These are phyloP conservation scores for Globisporangium canariense DNA, from an alignment of 352 stramenopile genomes.

Conservation along the genomic window DNA sequence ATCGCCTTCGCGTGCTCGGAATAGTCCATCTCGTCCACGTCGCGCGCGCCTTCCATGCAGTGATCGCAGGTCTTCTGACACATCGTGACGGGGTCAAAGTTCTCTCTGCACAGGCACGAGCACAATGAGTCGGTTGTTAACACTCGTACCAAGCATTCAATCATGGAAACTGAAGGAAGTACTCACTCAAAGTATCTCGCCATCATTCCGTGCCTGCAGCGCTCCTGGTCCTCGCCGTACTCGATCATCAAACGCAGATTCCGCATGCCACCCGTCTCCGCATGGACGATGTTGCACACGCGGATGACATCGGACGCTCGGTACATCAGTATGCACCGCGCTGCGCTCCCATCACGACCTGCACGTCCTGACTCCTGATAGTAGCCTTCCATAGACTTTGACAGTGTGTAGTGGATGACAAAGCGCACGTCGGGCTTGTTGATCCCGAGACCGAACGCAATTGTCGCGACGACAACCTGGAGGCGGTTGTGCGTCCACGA, in stretches of 20 bases:
- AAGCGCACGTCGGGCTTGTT: conserved; percentile 93
- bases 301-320: conserved; percentile 64
- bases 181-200: conserved; percentile 54
- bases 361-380: conserved; percentile 97
- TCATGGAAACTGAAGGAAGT: background rate
- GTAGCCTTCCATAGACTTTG: conserved; percentile 94
- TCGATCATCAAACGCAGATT: conserved; percentile 67
- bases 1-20: conserved; percentile 53
- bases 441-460: conserved; percentile 94
- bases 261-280: conserved; percentile 54
- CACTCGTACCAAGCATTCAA: background rate
- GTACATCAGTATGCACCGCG: conserved; percentile 89
- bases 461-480: conserved; percentile 91
- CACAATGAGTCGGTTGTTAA: background rate
- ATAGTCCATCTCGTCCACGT: conserved; percentile 29
- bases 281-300: conserved; percentile 66
- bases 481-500: conserved; percentile 49
- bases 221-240: conserved; percentile 39
- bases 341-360: conserved; percentile 90
- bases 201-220: conserved; percentile 47
- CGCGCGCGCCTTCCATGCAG: conserved; percentile 29
- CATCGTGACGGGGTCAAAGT: conserved; percentile 33
- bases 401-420: conserved; percentile 87
- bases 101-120: conserved; percentile 25
- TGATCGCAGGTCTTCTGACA: conserved; percentile 48